Percentiles rank a stretch among this genome's conserved stretches.
Evolutionary conservation across 345 rosid species (phyloP).

Genomic region (Dovyalis caffra): DNA sequence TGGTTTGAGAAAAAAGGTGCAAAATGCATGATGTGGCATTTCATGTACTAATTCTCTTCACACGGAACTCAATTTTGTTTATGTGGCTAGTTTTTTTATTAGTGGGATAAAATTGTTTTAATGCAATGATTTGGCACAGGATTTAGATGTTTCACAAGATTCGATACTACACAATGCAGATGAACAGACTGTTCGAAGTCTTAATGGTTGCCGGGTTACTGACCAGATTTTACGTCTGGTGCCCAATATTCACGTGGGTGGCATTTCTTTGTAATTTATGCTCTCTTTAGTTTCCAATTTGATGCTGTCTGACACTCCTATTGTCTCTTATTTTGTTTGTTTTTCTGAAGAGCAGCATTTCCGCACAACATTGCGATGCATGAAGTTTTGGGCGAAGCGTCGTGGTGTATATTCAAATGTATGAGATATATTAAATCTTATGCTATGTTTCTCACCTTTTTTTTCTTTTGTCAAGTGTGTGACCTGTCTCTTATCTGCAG

Average conservation of each 20-base stretch:
- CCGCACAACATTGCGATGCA: constrained; percentile 89
- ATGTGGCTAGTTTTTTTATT: background rate
- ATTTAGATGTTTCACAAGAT: constrained; percentile 88
- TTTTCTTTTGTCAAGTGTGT: background rate
- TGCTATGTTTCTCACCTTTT: constrained; percentile 2
- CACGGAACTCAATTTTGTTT: background rate
- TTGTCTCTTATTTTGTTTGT: constrained; percentile 22
- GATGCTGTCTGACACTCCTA: background rate
- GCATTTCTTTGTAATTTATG: constrained; percentile 7
- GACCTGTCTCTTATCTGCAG: constrained; percentile 30
- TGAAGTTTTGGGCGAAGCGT: constrained; percentile 94
- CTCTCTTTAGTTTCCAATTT: background rate
- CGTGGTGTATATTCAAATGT: constrained; percentile 99
- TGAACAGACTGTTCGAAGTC: constrained; percentile 96
- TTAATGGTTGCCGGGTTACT: constrained; percentile 98
- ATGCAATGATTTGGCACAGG: constrained; percentile 47
- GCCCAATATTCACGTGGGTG: constrained; percentile 85
- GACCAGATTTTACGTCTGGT: constrained; percentile 97
- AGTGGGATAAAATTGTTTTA: background rate
- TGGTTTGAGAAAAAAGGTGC: background rate
- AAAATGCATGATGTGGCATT: background rate
- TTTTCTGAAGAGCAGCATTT: constrained; percentile 55
- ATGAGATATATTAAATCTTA: constrained; percentile 35
- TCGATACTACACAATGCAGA: constrained; percentile 85
- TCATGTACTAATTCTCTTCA: no score